A percentile compares a stretch with the other conserved stretches of the same genome.
phyloP scores from a whole-genome alignment of 2,329 filamentous ascomycete genomes.

The Blastomyces percursus region DNA sequence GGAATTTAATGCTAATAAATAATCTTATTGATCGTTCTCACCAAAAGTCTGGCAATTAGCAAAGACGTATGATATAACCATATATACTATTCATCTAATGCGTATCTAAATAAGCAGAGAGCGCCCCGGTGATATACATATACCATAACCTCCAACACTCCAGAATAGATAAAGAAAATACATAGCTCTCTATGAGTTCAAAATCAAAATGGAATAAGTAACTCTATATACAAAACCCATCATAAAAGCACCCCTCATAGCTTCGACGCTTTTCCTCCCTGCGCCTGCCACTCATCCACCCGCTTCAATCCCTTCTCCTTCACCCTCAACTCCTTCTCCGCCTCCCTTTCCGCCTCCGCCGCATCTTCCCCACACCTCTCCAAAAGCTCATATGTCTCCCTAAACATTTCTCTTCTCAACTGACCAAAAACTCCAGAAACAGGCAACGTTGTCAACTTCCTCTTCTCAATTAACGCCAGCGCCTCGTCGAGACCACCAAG shows the following conservation, averaged over 20 bases:
- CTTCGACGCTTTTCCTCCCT: constrained; percentile 18
- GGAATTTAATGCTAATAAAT: not conserved
- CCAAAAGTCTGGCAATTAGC: not conserved
- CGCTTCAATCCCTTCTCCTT: constrained; percentile 35
- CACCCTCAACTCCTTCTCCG: constrained; percentile 35
- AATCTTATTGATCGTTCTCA: not conserved
- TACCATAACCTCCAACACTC: not conserved
- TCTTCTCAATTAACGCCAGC: constrained; percentile 48
- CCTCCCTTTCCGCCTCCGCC: constrained; percentile 37
- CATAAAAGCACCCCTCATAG: not conserved
- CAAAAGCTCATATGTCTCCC: constrained; percentile 51
- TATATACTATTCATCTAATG: not conserved
- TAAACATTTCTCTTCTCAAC: constrained; percentile 67
- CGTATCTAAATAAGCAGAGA: not conserved
- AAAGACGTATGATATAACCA: not conserved
- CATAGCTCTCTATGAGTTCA: not conserved
- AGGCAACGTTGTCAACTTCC: constrained; percentile 50
- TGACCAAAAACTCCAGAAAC: constrained; percentile 56
- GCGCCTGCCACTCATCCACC: constrained; percentile 43
- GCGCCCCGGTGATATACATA: not conserved
- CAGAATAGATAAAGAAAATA: not conserved
- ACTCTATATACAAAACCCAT: not conserved
- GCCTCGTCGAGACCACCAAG: constrained; percentile 55
- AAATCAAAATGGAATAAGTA: not conserved
- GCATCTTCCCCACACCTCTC: constrained; percentile 41